Percentiles rank a stretch among this genome's conserved stretches.
These are phyloP conservation scores for Neurospora crassa DNA, from an alignment of 2,329 filamentous ascomycete species.

Conservation along the genomic window DNA sequence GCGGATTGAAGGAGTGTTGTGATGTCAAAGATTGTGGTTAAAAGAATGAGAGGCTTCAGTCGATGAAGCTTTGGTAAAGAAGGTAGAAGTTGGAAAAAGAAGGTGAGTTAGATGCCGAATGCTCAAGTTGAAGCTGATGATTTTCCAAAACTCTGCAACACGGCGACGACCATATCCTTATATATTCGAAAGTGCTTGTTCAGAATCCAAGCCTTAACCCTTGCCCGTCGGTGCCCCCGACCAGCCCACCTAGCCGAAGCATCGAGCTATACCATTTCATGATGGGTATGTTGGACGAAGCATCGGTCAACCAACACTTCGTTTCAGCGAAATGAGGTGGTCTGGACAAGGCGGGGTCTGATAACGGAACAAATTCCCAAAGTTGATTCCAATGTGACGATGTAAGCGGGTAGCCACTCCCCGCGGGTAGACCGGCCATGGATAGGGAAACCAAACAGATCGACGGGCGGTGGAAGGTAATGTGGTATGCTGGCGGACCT, in stretches of 20 bases:
- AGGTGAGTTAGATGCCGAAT: constrained; percentile 1
- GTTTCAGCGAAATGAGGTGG: constrained; percentile 16
- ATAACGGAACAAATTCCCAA: not conserved
- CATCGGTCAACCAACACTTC: not conserved
- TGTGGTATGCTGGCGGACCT: not conserved
- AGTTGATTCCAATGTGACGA: not conserved
- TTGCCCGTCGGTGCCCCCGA: not conserved
- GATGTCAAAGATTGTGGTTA: constrained; percentile 5
- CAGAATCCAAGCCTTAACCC: constrained; percentile 1
- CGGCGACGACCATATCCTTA: not conserved
- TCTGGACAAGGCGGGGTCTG: not conserved
- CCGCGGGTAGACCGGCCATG: not conserved
- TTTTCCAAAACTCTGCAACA: not conserved
- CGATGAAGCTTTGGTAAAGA: constrained; percentile 14
- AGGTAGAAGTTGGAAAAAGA: constrained; percentile 9
- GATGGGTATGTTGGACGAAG: constrained; percentile 3
- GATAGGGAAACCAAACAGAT: not conserved
- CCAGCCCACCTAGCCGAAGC: constrained; percentile 1
- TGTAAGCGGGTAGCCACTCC: not conserved
- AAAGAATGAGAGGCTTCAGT: constrained; percentile 14
- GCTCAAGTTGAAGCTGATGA: constrained; percentile 11
- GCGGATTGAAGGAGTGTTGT: constrained; percentile 9
- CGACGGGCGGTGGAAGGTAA: not conserved
- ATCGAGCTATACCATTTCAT: constrained; percentile 2
- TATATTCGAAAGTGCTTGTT: not conserved